A percentile compares a stretch with the other conserved stretches of the same genome.
phyloP scores from a whole-genome alignment of 768 basidiomycete species.

The Hericium coralloides region DNA sequence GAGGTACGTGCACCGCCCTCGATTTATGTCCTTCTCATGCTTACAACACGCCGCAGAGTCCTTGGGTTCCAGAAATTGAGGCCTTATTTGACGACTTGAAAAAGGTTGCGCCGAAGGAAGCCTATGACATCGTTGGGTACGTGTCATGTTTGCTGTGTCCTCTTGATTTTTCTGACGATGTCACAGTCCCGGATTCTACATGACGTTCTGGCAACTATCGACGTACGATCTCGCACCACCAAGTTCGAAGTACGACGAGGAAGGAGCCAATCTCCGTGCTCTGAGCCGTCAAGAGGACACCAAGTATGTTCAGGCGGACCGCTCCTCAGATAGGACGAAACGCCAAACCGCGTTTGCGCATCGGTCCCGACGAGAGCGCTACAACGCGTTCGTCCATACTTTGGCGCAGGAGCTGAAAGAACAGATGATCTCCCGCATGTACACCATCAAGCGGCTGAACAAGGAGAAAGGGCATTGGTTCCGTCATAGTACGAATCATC shows the following conservation, averaged over 20 bases:
- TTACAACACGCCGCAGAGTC: slow-evolving; percentile 33
- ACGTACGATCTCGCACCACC: slow-evolving; percentile 85
- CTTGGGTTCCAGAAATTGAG: slow-evolving; percentile 73
- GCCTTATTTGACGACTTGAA: slow-evolving; percentile 69
- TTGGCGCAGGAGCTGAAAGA: slow-evolving; percentile 68
- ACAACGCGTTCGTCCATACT: slow-evolving; percentile 46
- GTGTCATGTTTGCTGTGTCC: slow-evolving; percentile 16
- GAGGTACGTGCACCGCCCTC: slow-evolving; percentile 26
- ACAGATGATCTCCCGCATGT: slow-evolving; percentile 60
- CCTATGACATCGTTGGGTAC: slow-evolving; percentile 64
- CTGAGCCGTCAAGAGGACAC: slow-evolving; percentile 63
- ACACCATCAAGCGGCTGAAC: slow-evolving; percentile 67
- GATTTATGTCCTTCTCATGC: slow-evolving; percentile 3
- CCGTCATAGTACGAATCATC: slow-evolving; percentile 41
- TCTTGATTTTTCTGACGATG: not conserved
- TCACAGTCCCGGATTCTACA: slow-evolving; percentile 79
- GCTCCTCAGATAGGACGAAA: slow-evolving; percentile 56
- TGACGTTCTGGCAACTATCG: slow-evolving; percentile 95
- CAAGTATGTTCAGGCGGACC: slow-evolving; percentile 56
- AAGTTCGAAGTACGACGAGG: slow-evolving; percentile 67
- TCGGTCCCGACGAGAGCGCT: slow-evolving; percentile 56
- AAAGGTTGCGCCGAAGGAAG: slow-evolving; percentile 58
- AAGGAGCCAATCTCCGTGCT: slow-evolving; percentile 49
- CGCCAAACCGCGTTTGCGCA: slow-evolving; percentile 49
- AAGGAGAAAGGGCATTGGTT: slow-evolving; percentile 85